Conservation (phyloP, 768 basidiomycete species). For the Leccinellum luteum region DNA sequence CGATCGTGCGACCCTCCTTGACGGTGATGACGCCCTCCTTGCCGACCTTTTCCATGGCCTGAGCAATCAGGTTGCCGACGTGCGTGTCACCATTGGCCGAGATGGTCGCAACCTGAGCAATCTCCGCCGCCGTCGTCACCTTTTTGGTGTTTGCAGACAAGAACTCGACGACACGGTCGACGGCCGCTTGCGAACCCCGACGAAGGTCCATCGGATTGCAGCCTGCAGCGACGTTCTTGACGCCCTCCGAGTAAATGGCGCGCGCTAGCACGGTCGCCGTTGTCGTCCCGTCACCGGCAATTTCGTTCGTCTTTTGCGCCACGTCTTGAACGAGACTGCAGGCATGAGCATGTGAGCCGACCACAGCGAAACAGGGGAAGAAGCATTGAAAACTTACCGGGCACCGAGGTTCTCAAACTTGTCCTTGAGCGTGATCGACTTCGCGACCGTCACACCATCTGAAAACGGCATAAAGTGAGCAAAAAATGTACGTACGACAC, state of each 20-base stretch:
- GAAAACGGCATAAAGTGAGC: constrained; percentile 1
- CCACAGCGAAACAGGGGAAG: background rate
- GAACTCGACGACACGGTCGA: constrained; percentile 91
- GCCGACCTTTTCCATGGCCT: constrained; percentile 99
- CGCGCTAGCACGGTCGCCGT: constrained; percentile 96
- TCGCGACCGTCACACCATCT: constrained; percentile 99
- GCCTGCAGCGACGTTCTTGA: constrained; percentile 98
- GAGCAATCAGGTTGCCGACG: constrained; percentile 92
- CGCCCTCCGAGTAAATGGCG: constrained; percentile 97
- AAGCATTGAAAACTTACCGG: constrained; percentile 54
- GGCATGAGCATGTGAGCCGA: constrained; percentile 7
- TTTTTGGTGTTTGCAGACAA: constrained; percentile 85
- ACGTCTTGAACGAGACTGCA: constrained; percentile 90
- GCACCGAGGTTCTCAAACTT: constrained; percentile 99
- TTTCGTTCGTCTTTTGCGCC: constrained; percentile 94
- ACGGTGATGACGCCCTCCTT: constrained; percentile 99
- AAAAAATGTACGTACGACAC: background rate
- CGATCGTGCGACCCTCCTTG: constrained; percentile 97
- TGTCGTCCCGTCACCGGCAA: constrained; percentile 97
- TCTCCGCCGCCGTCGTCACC: constrained; percentile 96
- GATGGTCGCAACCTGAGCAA: constrained; percentile 98
- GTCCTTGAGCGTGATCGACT: constrained; percentile 91
- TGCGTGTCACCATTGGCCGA: constrained; percentile 80
- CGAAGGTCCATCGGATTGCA: constrained; percentile 99
- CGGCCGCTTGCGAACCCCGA: constrained; percentile 95